phyloP scores from a whole-genome alignment of 2,329 filamentous ascomycete species.

The Cyphellophora europaea region DNA sequence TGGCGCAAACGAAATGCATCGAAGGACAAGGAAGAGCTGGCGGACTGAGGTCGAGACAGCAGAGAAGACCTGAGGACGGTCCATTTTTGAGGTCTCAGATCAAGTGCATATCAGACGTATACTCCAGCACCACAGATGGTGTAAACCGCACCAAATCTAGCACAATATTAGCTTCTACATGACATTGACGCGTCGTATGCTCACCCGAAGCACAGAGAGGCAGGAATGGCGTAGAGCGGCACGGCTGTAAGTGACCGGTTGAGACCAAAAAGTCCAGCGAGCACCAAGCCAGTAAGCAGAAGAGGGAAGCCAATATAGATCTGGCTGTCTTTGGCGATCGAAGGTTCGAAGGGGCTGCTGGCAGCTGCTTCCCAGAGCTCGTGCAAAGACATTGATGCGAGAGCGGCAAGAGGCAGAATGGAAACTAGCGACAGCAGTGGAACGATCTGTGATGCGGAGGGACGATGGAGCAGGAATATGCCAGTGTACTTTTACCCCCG shows the following conservation, averaged over 20 bases:
- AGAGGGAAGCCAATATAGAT: slow-evolving; percentile 72
- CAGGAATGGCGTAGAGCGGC: slow-evolving; percentile 69
- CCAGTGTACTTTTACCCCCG: too few relatives aligned
- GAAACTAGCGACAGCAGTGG: not conserved
- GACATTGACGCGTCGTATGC: slow-evolving; percentile 29
- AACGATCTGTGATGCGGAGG: too few relatives aligned
- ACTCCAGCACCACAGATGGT: slow-evolving; percentile 99
- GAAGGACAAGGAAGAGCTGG: slow-evolving; percentile 50
- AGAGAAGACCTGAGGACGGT: slow-evolving; percentile 42
- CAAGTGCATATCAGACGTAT: slow-evolving; percentile 65
- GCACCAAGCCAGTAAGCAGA: slow-evolving; percentile 57
- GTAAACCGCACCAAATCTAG: slow-evolving; percentile 84
- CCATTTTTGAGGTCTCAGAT: too few relatives aligned
- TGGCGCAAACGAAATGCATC: slow-evolving; percentile 52
- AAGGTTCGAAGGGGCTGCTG: slow-evolving; percentile 72
- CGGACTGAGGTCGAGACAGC: slow-evolving; percentile 54
- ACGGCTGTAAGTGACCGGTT: slow-evolving; percentile 75
- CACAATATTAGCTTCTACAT: too few relatives aligned
- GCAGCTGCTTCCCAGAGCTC: slow-evolving; percentile 91
- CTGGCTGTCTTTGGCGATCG: slow-evolving; percentile 72
- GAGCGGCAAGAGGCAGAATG: not conserved
- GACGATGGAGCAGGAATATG: too few relatives aligned
- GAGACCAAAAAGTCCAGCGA: slow-evolving; percentile 73
- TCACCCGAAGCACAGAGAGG: slow-evolving; percentile 83
- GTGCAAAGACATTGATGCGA: slow-evolving; percentile 55